phyloP scores from a whole-genome alignment of 495 filamentous ascomycete species.

The Aspergillus sclerotiicarbonarius region DNA sequence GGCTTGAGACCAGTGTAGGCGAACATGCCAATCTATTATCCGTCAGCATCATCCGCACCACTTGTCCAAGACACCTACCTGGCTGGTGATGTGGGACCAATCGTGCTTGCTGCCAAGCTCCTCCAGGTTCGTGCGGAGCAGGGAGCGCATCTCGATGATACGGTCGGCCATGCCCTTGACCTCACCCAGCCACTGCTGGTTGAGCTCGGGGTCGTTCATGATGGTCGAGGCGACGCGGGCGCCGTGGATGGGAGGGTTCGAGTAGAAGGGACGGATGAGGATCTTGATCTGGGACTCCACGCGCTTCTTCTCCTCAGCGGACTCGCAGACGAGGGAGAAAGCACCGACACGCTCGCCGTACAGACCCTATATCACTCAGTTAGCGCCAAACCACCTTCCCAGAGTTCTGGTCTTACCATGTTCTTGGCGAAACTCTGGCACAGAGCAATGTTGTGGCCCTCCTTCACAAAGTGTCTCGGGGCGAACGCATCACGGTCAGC shows the following conservation, averaged over 20 bases:
- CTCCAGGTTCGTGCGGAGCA: conserved; percentile 91
- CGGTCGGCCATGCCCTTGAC: conserved; percentile 99
- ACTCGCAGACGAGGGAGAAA: conserved; percentile 86
- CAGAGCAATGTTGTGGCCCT: conserved; percentile 87
- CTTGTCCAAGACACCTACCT: conserved; percentile 39
- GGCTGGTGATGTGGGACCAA: conserved; percentile 97
- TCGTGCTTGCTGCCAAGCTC: conserved; percentile 91
- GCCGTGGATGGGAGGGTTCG: conserved; percentile 94
- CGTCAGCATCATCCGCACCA: conserved; percentile 7
- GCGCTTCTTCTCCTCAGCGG: conserved; percentile 88
- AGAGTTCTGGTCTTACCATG: conserved; percentile 60
- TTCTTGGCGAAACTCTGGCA: conserved; percentile 99
- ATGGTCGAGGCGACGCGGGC: conserved; percentile 92
- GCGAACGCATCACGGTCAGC: conserved; percentile 91
- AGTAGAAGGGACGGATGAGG: conserved; percentile 94
- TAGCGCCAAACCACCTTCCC: neutral
- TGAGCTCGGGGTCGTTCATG: conserved; percentile 80
- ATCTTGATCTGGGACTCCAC: conserved; percentile 99
- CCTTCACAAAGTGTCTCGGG: conserved; percentile 82
- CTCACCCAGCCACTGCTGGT: conserved; percentile 92
- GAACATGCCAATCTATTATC: conserved; percentile 90
- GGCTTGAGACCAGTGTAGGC: conserved; percentile 93
- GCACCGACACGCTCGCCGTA: conserved; percentile 98
- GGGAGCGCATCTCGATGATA: conserved; percentile 95
- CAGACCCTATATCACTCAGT: conserved; percentile 60